phyloP scores from a whole-genome alignment of 106 monocot genomes.

The Cymbidium sinense region DNA sequence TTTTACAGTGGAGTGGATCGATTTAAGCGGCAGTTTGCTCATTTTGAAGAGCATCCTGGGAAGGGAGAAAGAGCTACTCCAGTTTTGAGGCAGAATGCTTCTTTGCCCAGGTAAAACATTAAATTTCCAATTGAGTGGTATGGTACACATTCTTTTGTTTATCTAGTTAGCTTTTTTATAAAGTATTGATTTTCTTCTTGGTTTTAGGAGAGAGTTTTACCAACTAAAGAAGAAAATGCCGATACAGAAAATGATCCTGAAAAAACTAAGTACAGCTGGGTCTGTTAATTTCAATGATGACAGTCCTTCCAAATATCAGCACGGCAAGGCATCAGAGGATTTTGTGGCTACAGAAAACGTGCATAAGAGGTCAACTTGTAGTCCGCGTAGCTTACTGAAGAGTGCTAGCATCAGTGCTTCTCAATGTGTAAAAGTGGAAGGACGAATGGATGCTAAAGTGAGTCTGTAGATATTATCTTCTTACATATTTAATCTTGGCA shows the following conservation, averaged over 20 bases:
- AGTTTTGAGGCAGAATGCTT: slow-evolving; percentile 55
- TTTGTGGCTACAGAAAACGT: slow-evolving; percentile 30
- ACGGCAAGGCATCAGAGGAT: slow-evolving; percentile 28
- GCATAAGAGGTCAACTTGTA: slow-evolving; percentile 35
- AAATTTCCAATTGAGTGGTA: slow-evolving; percentile 5
- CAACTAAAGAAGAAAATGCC: slow-evolving; percentile 28
- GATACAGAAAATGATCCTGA: slow-evolving; percentile 30
- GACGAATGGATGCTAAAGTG: too few species aligned
- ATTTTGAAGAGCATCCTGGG: slow-evolving; percentile 73
- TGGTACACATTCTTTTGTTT: neutral
- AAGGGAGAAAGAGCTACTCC: slow-evolving; percentile 71
- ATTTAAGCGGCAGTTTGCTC: slow-evolving; percentile 88
- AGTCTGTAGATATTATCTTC: neutral
- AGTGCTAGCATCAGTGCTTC: slow-evolving; percentile 90
- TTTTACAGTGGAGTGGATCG: slow-evolving; percentile 77
- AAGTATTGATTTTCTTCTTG: neutral
- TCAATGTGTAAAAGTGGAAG: slow-evolving; percentile 51
- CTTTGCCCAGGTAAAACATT: slow-evolving; percentile 57
- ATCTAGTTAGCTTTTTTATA: neutral
- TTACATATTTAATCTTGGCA: neutral
- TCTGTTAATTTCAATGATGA: slow-evolving; percentile 10
- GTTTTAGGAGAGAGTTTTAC: slow-evolving; percentile 57
- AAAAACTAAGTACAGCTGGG: slow-evolving; percentile 21
- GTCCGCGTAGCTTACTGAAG: slow-evolving; percentile 68
- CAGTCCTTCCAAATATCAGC: slow-evolving; percentile 30